A percentile compares a stretch with the other conserved stretches of the same genome.
These are phyloP conservation scores for Sporisorium exsertum DNA, from an alignment of 1,284 basidiomycete genomes.

Conservation along the genomic window DNA sequence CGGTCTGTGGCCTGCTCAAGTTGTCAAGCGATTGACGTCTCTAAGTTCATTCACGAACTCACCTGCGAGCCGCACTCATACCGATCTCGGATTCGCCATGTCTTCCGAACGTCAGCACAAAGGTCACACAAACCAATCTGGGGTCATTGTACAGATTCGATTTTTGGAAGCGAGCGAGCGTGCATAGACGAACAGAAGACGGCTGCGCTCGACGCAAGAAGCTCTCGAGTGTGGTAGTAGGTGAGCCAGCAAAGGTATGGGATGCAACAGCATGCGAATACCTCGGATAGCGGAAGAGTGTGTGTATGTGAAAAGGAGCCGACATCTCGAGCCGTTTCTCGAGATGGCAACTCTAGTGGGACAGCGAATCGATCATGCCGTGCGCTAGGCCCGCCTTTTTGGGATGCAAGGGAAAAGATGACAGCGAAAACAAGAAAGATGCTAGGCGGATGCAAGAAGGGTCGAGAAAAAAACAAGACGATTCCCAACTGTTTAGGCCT, in stretches of 20 bases:
- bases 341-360: conserved; percentile 26
- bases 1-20: too few species aligned
- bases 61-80: background rate
- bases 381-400: conserved; percentile 25
- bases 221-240: conserved; percentile 20
- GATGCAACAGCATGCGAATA: conserved; percentile 6
- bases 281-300: background rate
- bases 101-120: too few species aligned
- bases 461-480: conserved; percentile 4
- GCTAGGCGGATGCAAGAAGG: conserved; percentile 27
- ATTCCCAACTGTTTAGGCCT: conserved; percentile 40
- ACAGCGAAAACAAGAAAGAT: conserved; percentile 23
- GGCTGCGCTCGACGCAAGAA: conserved; percentile 37
- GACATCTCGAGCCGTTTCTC: conserved; percentile 43
- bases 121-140: conserved; percentile 8
- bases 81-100: background rate
- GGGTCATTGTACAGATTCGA: conserved; percentile 51
- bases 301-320: conserved; percentile 4
- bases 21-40: too few species aligned
- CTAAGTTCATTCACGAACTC: too few species aligned
- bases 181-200: conserved; percentile 40
- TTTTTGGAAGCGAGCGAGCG: conserved; percentile 34
- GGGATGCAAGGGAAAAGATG: conserved; percentile 17
- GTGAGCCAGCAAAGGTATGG: conserved; percentile 8
- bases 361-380: conserved; percentile 22